Evolutionary conservation across 2,329 filamentous ascomycete species (phyloP).

Genomic region (Diaporthe sp.): DNA sequence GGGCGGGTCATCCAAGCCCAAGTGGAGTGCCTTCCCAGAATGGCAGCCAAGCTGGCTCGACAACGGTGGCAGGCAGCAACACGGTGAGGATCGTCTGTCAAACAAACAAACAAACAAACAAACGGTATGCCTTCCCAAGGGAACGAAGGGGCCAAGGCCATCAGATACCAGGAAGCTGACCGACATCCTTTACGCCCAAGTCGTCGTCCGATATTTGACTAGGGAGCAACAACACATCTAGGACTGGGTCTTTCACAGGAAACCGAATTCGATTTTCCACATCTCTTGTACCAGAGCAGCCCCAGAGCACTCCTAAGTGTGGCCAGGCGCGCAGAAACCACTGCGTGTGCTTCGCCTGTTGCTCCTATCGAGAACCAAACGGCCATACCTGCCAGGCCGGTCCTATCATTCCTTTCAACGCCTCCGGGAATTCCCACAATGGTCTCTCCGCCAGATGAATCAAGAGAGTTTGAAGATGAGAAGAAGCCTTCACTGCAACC

Average conservation of each 20-base stretch:
- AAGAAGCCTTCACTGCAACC: background rate
- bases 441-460: background rate
- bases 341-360: constrained; percentile 5
- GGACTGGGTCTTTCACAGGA: background rate
- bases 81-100: background rate
- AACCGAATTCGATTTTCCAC: constrained; percentile 27
- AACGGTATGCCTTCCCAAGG: background rate
- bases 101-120: background rate
- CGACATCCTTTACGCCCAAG: no score
- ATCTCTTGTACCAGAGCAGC: constrained; percentile 31
- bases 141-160: background rate
- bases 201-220: background rate
- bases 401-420: constrained; percentile 30
- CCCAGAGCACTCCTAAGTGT: constrained; percentile 7
- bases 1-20: background rate
- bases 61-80: background rate
- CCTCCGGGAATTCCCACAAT: constrained; percentile 17
- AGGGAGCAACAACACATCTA: background rate
- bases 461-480: constrained; percentile 6
- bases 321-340: constrained; percentile 1
- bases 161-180: background rate
- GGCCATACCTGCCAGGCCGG: constrained; percentile 11
- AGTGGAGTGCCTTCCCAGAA: background rate
- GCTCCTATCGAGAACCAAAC: background rate
- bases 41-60: background rate